A percentile compares a stretch with the other conserved stretches of the same genome.
Evolutionary conservation across 257 asterid species (phyloP).

Genomic region (Rauvolfia tetraphylla): DNA sequence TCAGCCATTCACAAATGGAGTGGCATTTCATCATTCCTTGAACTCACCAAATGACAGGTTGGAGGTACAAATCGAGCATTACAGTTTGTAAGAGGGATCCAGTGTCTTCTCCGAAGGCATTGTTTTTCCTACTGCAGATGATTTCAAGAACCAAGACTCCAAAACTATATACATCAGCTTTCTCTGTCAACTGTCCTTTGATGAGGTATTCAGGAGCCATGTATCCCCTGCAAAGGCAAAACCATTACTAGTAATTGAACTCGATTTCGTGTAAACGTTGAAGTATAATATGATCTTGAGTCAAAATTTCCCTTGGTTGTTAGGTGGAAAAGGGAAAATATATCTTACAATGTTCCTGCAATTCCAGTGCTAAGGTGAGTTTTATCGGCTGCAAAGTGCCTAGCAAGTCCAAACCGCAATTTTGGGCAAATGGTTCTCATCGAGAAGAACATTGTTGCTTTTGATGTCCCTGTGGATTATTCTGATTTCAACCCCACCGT

Average conservation of each 20-base stretch:
- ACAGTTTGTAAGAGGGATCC: too few species aligned
- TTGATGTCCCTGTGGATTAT: conserved; percentile 87
- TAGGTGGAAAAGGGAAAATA: neutral
- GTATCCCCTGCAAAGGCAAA: too few species aligned
- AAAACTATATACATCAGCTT: too few species aligned
- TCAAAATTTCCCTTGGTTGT: neutral
- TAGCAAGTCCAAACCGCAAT: conserved; percentile 90
- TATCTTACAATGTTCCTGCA: conserved; percentile 90
- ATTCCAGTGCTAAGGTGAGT: conserved; percentile 90
- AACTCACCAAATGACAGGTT: too few species aligned
- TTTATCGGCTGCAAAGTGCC: conserved; percentile 68
- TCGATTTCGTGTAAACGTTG: too few species aligned
- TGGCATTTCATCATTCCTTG: neutral
- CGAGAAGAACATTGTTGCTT: conserved; percentile 81
- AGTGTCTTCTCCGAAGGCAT: too few species aligned
- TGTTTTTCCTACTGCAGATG: too few species aligned
- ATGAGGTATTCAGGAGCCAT: too few species aligned
- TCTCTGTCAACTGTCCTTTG: too few species aligned
- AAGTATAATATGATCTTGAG: neutral
- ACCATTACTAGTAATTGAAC: neutral
- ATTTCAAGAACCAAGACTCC: too few species aligned
- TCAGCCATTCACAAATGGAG: too few species aligned
- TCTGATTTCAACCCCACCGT: conserved; percentile 54
- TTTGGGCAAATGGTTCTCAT: conserved; percentile 55
- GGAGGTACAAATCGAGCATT: neutral